Base-by-base conservation (phyloP, 768 basidiomycete species). In the Agrocybe pediades region DNA sequence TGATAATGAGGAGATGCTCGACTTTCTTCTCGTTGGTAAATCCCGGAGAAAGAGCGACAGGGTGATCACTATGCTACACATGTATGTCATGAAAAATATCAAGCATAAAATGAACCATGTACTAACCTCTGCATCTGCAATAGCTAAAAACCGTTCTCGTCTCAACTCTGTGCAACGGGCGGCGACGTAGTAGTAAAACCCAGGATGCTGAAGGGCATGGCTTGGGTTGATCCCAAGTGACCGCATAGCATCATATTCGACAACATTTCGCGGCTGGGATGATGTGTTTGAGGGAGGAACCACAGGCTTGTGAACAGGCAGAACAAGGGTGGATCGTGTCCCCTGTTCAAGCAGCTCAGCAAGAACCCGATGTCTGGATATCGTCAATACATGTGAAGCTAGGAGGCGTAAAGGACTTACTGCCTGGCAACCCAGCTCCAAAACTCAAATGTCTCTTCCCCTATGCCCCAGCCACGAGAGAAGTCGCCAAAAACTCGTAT, bases 361-460 rank as follows among this genome's bases (percentile, higher is more conserved):
- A 26, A 99, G 82, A 17, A 94, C 79, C 7, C 95, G 89, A 64
- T 97, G 86, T 65, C 94, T 96, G 44, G 26, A 20, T 19, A 16
- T 45, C 41, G 26, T 24, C 15, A 49, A 29, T 16, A 21, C 39
- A 15, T 25, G 27, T 3, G 46, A 43, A 24, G 6, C 24, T 39
- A n/a, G 11, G 26, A 17, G 24, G 17, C 17, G 52, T 9, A 55
- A 29, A 39, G 29, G 30, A 9, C 16, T 51, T 62, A 94, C 92
- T 97, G 95, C 65, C 94, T 77, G 7, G 92, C 90, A 51, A 95
- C 78, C 96, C 95, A 99, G 59, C 90, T 91, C 96, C 96, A 98
- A 65, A 88, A 98, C 67, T 98, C 97, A 59, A 92, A 98, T 0
- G 92, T 97, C 63, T 95, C 92, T 62, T 95, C 93, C 15, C 95